These are phyloP conservation scores for Diaporthe velutina DNA, from an alignment of 2,329 filamentous ascomycete species.

Conservation along the genomic window DNA sequence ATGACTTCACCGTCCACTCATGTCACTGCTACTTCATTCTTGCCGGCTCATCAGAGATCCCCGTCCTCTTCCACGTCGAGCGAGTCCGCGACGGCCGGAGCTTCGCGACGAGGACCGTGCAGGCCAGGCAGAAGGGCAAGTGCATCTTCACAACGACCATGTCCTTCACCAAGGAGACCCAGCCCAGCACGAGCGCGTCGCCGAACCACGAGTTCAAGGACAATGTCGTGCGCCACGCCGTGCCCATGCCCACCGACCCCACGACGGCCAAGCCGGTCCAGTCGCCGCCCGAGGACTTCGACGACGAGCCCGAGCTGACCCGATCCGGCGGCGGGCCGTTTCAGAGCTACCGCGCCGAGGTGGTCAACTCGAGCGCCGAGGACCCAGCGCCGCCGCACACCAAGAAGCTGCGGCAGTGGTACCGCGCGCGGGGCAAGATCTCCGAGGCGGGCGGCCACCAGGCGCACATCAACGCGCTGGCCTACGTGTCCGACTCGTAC, in stretches of 20 bases:
- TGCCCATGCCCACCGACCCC: slow-evolving; percentile 64
- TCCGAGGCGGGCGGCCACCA: slow-evolving; percentile 79
- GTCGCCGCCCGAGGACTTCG: slow-evolving; percentile 55
- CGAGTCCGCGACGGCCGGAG: slow-evolving; percentile 90
- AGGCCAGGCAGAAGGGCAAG: slow-evolving; percentile 87
- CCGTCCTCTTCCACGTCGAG: slow-evolving; percentile 95
- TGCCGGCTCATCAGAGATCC: slow-evolving; percentile 85
- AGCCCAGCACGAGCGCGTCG: slow-evolving; percentile 52
- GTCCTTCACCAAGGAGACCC: slow-evolving; percentile 81
- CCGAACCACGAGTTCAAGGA: slow-evolving; percentile 40
- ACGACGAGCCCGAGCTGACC: slow-evolving; percentile 63
- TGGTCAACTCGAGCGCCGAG: slow-evolving; percentile 55
- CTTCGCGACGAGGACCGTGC: slow-evolving; percentile 94
- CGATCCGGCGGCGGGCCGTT: slow-evolving; percentile 63
- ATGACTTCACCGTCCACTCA: slow-evolving; percentile 86
- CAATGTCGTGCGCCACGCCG: slow-evolving; percentile 74
- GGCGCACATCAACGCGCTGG: slow-evolving; percentile 88
- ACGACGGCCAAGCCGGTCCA: slow-evolving; percentile 45
- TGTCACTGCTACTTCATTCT: slow-evolving; percentile 99
- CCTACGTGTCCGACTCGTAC: slow-evolving; percentile 93
- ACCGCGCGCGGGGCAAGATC: slow-evolving; percentile 81
- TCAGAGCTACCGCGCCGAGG: slow-evolving; percentile 58
- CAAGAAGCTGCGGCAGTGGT: slow-evolving; percentile 80
- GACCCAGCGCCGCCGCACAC: slow-evolving; percentile 65
- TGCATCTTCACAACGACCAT: slow-evolving; percentile 97